Base-by-base conservation (phyloP, 2,329 filamentous ascomycete species). In the Phyllosticta citrichinensis region DNA sequence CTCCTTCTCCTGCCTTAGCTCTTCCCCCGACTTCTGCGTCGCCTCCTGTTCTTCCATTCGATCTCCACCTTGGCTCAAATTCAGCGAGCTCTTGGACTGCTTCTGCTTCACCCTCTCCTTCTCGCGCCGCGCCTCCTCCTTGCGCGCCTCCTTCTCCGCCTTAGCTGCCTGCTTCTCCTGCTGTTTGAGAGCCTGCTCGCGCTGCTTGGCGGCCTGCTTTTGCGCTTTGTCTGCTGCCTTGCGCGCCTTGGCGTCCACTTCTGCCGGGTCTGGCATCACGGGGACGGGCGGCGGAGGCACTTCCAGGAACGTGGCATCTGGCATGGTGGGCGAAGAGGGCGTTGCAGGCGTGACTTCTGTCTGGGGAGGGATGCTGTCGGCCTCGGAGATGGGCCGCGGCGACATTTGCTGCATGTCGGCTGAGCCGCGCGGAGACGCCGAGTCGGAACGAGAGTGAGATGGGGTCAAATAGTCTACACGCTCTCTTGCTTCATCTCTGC, bases 181-280 rank as follows among this genome's bases (percentile, higher is more conserved):
- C 62, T 87, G 84, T 55, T 81, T 81, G 69, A 90, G 77, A 10
- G 82, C 80, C 66, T 82, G 87, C 50, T 85, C 81, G 40, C 84
- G 84, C 62, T 85, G 81, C 71, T 88, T 89, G 63, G 88, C 72
- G 11, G 84, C 82, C 67, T 83, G 80, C 27, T 87, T 81, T 69
- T 84, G 79, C 66, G 90, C 86, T 62, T 86, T 88, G 66, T 89
- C 85, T 1, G 85, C 87, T 51, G 84, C 79, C 66, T 88, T 89
- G 9, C 84, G 82, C 27, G 83, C 77, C 6, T 84, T 81, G 67
- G 87, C 87, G 71, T 89, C 84, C 1, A 80, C 75, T 68, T 83
- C 86, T 55, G 78, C 74, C 53, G 78, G 70, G 65, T 91, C 80
- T 11, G 58, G 58, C 1, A 11, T n/a, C 9, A 25, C n/a, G 22